These are phyloP conservation scores for Saccharomycopsis amapae DNA, from an alignment of 805 yeast genomes.

Conservation along the genomic window DNA sequence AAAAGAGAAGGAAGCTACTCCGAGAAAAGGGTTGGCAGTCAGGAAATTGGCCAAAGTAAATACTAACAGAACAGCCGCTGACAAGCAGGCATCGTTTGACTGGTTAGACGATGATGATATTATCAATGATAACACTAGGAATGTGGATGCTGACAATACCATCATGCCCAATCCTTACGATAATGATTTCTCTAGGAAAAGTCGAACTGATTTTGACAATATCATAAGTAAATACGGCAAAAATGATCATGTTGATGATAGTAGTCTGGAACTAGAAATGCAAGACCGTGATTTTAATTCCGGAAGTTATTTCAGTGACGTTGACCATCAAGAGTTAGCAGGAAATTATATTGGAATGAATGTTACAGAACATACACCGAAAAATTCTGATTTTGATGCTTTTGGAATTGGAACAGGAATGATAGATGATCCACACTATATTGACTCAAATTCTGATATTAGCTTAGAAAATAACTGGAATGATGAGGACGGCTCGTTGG, in stretches of 20 bases:
- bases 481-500: background rate
- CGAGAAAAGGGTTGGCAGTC: slow-evolving; percentile 17
- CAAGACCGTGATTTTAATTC: no score
- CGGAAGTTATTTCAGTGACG: no score
- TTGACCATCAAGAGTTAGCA: no score
- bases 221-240: background rate
- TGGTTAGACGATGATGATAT: background rate
- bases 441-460: background rate
- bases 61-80: background rate
- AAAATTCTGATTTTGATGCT: no score
- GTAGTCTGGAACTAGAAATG: background rate
- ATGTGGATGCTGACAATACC: background rate
- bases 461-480: background rate
- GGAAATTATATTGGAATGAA: no score
- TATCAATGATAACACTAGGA: no score
- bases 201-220: background rate
- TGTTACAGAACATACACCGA: no score
- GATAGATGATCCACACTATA: background rate
- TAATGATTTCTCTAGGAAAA: no score
- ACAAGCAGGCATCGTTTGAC: background rate
- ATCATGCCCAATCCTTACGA: background rate
- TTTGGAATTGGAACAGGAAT: background rate
- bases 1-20: background rate
- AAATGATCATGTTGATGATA: background rate
- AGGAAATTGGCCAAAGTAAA: slow-evolving; percentile 7